Percentiles rank a stretch among this genome's conserved stretches.
These are phyloP conservation scores for Penicillium flavigenum DNA, from an alignment of 495 filamentous ascomycete species.

Conservation along the genomic window DNA sequence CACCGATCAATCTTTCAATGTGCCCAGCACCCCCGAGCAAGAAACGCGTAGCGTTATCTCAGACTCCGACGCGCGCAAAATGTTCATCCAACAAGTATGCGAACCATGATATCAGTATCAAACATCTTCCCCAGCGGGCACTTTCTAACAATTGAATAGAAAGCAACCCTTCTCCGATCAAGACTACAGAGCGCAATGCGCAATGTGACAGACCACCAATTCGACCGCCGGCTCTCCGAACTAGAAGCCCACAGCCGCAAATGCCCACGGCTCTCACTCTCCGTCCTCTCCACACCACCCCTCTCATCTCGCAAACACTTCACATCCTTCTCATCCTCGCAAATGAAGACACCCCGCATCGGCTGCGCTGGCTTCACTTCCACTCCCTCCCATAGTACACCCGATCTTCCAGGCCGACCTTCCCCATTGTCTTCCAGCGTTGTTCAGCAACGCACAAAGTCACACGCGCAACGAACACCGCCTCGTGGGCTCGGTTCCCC, in stretches of 20 bases:
- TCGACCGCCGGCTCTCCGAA: conserved; percentile 47
- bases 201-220: conserved; percentile 40
- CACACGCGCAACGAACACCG: conserved; percentile 28
- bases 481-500: conserved; percentile 28
- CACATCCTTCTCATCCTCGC: conserved; percentile 16
- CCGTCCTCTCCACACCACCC: conserved; percentile 23
- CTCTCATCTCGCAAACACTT: conserved; percentile 21
- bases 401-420: conserved; percentile 24
- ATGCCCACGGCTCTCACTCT: conserved; percentile 34
- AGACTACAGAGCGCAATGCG: conserved; percentile 48
- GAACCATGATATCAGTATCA: neutral
- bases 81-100: conserved; percentile 47
- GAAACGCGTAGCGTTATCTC: conserved; percentile 28
- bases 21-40: conserved; percentile 10
- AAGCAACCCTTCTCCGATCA: conserved; percentile 45
- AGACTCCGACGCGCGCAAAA: conserved; percentile 41
- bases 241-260: conserved; percentile 48
- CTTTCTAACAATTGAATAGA: conserved; percentile 29
- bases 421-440: conserved; percentile 13
- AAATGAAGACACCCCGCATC: conserved; percentile 27
- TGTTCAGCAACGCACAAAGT: conserved; percentile 24
- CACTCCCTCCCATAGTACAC: conserved; percentile 22
- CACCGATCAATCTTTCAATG: conserved; percentile 12
- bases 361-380: conserved; percentile 25
- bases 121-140: neutral